Evolutionary conservation across 1,139 yeast genomes (phyloP).

Genomic region (Candida sp.): DNA sequence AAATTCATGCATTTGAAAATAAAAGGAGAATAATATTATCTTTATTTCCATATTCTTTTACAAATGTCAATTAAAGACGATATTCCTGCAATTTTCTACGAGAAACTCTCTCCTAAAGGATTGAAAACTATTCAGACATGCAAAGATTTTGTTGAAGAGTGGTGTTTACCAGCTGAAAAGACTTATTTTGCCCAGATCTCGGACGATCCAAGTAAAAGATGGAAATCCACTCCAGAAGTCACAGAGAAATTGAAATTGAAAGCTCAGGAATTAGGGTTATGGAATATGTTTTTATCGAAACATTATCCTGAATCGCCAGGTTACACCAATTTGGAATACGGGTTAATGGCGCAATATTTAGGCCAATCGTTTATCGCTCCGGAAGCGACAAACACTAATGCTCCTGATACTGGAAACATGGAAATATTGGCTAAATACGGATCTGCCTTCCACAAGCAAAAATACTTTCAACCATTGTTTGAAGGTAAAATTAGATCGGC

Average conservation of each 20-base stretch:
- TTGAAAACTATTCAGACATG: conserved; percentile 46
- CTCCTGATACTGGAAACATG: conserved; percentile 80
- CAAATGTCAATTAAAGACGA: conserved; percentile 32
- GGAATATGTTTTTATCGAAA: conserved; percentile 63
- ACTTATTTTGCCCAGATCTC: conserved; percentile 40
- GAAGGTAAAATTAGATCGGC: conserved; percentile 64
- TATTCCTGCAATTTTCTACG: conserved; percentile 42
- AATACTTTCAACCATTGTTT: conserved; percentile 56
- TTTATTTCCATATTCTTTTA: not conserved
- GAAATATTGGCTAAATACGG: conserved; percentile 65
- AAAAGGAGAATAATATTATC: not conserved
- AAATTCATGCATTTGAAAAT: not conserved
- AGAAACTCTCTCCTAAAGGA: conserved; percentile 47
- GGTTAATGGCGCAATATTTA: conserved; percentile 66
- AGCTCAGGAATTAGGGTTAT: conserved; percentile 56
- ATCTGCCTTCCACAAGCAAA: conserved; percentile 45
- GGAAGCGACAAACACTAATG: conserved; percentile 61
- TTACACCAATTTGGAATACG: conserved; percentile 64
- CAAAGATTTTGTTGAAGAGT: conserved; percentile 55
- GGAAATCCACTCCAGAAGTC: conserved; percentile 49
- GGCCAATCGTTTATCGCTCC: conserved; percentile 59
- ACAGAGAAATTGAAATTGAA: conserved; percentile 51
- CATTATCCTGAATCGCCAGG: conserved; percentile 63
- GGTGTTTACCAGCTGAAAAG: conserved; percentile 58
- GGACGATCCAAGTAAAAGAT: conserved; percentile 39